phyloP scores from a whole-genome alignment of 495 filamentous ascomycete genomes.

The Daldinia childiae region DNA sequence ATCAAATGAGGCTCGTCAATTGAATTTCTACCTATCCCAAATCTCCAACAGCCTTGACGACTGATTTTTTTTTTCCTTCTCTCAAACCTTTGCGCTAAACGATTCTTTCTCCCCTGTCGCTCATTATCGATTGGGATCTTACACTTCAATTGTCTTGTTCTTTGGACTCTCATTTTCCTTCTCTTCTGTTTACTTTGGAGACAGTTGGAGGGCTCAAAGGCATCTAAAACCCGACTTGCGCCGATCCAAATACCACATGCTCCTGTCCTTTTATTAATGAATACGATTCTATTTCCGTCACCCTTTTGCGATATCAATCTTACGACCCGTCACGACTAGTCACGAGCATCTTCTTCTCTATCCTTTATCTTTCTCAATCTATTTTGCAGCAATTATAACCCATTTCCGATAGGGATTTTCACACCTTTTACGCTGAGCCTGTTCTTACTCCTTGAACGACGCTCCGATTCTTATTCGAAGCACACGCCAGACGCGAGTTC shows the following conservation, averaged over 20 bases:
- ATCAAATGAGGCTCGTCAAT: conserved; percentile 8
- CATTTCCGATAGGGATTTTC: background rate
- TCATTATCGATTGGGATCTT: conserved; percentile 28
- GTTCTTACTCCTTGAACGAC: background rate
- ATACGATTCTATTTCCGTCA: conserved; percentile 15
- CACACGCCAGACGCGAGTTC: background rate
- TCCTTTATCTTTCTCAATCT: background rate
- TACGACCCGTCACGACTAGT: conserved; percentile 33
- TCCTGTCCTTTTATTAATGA: conserved; percentile 14
- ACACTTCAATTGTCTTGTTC: conserved; percentile 19
- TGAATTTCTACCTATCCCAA: conserved; percentile 10
- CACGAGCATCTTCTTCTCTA: conserved; percentile 4
- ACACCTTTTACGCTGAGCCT: background rate
- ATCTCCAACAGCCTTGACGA: background rate
- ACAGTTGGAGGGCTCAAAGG: conserved; percentile 5
- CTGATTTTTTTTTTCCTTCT: conserved; percentile 3
- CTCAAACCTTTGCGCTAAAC: conserved; percentile 4
- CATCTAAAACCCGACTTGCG: conserved; percentile 5
- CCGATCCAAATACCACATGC: conserved; percentile 19
- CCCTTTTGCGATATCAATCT: conserved; percentile 19
- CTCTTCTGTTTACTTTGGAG: conserved; percentile 9
- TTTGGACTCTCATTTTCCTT: conserved; percentile 25
- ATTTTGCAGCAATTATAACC: background rate
- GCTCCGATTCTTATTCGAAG: background rate
- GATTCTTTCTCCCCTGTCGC: conserved; percentile 8